phyloP scores from a whole-genome alignment of 2,329 filamentous ascomycete genomes.

The Alternaria gansuensis region DNA sequence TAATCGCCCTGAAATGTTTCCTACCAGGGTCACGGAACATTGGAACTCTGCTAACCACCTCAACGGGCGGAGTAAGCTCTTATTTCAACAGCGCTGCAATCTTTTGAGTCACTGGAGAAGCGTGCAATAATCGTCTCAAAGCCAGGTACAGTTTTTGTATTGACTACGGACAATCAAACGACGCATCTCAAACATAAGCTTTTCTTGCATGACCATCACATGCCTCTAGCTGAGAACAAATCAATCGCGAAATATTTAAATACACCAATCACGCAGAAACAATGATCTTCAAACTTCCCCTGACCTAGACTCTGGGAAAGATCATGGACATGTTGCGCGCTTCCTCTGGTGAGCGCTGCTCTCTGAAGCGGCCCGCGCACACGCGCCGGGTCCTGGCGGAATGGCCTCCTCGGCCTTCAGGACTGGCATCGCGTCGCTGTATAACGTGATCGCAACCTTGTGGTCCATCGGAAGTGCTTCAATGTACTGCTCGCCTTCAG shows the following conservation, averaged over 20 bases:
- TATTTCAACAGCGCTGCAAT: slow-evolving; percentile 58
- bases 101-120: slow-evolving; percentile 24
- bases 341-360: not conserved
- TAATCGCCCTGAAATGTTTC: slow-evolving; percentile 62
- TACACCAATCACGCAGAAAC: not conserved
- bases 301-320: not conserved
- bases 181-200: not conserved
- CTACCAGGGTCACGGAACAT: not conserved
- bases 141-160: not conserved
- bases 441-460: not conserved
- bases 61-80: slow-evolving; percentile 53
- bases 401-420: not conserved
- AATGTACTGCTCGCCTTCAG: not conserved
- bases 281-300: not conserved
- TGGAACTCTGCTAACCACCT: slow-evolving; percentile 11
- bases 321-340: not conserved
- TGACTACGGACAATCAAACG: not conserved
- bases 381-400: not conserved
- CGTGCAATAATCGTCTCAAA: not conserved
- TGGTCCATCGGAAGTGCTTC: not conserved
- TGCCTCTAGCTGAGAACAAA: not conserved
- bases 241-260: not conserved
- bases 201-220: not conserved
- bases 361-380: not conserved
- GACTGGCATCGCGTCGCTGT: not conserved